Conservation (phyloP, 2,329 filamentous ascomycete genomes). For the Aspergillus pseudotamarii region DNA sequence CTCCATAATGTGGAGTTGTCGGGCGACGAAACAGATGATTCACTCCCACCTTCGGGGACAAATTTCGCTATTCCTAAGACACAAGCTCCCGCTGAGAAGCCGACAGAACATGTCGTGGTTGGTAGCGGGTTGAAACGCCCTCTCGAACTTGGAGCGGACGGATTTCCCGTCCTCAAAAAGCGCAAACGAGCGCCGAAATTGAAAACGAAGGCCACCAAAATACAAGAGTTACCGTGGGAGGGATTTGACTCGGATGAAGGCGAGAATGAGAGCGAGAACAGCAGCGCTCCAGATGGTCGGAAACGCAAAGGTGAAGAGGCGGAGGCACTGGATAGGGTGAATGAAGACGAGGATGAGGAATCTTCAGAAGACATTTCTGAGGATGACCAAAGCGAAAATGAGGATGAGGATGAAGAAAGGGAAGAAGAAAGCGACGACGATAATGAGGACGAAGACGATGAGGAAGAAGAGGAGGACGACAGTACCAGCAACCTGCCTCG, state of each 20-base stretch:
- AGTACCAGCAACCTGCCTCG: slow-evolving; percentile 33
- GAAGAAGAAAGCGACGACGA: slow-evolving; percentile 33
- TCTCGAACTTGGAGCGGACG: slow-evolving; percentile 76
- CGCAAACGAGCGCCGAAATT: slow-evolving; percentile 69
- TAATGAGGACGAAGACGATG: slow-evolving; percentile 33
- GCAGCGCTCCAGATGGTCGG: slow-evolving; percentile 43
- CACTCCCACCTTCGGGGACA: slow-evolving; percentile 31
- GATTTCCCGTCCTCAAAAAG: slow-evolving; percentile 80
- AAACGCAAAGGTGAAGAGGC: slow-evolving; percentile 19
- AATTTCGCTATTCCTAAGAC: slow-evolving; percentile 29
- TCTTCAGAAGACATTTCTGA: slow-evolving; percentile 21
- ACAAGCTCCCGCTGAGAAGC: slow-evolving; percentile 53
- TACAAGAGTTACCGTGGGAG: slow-evolving; percentile 48
- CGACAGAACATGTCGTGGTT: slow-evolving; percentile 17
- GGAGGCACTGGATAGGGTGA: slow-evolving; percentile 23
- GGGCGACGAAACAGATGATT: slow-evolving; percentile 39
- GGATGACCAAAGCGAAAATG: slow-evolving; percentile 34
- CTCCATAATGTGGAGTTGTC: slow-evolving; percentile 32
- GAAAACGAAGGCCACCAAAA: slow-evolving; percentile 31
- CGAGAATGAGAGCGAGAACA: slow-evolving; percentile 12
- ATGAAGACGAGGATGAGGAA: slow-evolving; percentile 31
- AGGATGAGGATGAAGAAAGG: slow-evolving; percentile 19
- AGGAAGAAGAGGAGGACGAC: slow-evolving; percentile 38
- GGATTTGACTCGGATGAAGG: slow-evolving; percentile 49
- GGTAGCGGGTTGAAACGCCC: slow-evolving; percentile 87